Evolutionary conservation across 768 basidiomycete species (phyloP).

Genomic region (Gymnopilus dilepis): DNA sequence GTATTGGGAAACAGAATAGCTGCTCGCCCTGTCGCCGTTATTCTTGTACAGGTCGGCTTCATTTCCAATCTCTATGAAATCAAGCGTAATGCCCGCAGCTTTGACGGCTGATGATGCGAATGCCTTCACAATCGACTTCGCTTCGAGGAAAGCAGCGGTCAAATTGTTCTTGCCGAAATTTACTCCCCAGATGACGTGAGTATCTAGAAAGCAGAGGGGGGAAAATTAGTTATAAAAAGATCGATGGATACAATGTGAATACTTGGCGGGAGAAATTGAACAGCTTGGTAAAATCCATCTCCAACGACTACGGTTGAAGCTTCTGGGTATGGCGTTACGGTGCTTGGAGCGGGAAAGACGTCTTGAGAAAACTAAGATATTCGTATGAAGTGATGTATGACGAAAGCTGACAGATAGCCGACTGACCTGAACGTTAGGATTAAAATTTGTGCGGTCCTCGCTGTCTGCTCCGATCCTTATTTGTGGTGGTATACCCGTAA

Average conservation of each 20-base stretch:
- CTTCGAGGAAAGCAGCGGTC: conserved; percentile 54
- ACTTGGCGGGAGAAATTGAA: conserved; percentile 59
- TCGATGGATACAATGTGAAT: conserved; percentile 21
- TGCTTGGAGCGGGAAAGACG: conserved; percentile 53
- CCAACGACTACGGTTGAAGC: conserved; percentile 65
- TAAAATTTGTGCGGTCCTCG: conserved; percentile 65
- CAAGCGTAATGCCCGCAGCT: conserved; percentile 50
- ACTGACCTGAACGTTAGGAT: conserved; percentile 49
- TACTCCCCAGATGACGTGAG: conserved; percentile 69
- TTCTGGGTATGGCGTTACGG: conserved; percentile 68
- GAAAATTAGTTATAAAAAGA: conserved; percentile 2
- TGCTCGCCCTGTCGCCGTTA: conserved; percentile 47
- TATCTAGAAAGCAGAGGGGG: conserved; percentile 41
- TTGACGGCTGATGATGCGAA: conserved; percentile 48
- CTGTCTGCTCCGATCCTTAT: conserved; percentile 67
- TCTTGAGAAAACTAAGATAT: conserved; percentile 48
- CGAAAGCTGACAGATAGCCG: background rate
- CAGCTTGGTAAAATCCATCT: conserved; percentile 57
- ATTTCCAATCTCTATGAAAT: conserved; percentile 68
- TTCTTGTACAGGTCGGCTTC: conserved; percentile 61
- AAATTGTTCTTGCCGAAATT: conserved; percentile 64
- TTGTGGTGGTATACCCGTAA: conserved; percentile 58
- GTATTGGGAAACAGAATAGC: conserved; percentile 48
- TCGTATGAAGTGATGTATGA: background rate
- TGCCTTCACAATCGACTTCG: conserved; percentile 51